Percentiles rank a stretch among this genome's conserved stretches.
phyloP scores from a whole-genome alignment of 495 filamentous ascomycete species.

The Acidomyces sp. region DNA sequence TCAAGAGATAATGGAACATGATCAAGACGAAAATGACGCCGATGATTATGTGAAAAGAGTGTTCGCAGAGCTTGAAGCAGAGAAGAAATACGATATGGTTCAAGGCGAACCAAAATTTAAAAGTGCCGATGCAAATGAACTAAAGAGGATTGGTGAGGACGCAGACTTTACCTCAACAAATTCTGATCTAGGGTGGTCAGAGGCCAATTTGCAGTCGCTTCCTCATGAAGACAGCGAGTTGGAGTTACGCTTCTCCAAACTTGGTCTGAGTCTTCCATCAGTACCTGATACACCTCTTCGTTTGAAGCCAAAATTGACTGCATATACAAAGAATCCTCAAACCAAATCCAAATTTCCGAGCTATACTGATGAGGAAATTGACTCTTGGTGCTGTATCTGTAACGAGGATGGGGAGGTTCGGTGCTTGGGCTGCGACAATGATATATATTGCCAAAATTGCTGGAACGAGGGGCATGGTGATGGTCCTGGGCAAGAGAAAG shows the following conservation, averaged over 20 bases:
- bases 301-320: slow-evolving; percentile 11
- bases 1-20: slow-evolving; percentile 15
- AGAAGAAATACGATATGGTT: slow-evolving; percentile 18
- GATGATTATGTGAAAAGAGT: slow-evolving; percentile 25
- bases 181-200: slow-evolving; percentile 8
- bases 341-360: slow-evolving; percentile 22
- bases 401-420: slow-evolving; percentile 49
- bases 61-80: slow-evolving; percentile 25
- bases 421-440: slow-evolving; percentile 51
- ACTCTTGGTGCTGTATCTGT: slow-evolving; percentile 59
- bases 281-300: slow-evolving; percentile 21
- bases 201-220: slow-evolving; percentile 4
- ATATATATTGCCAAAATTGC: slow-evolving; percentile 52
- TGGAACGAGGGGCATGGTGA: slow-evolving; percentile 52
- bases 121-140: too few relatives aligned
- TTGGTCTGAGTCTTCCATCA: slow-evolving; percentile 21
- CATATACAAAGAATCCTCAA: slow-evolving; percentile 9
- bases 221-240: slow-evolving; percentile 18
- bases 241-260: slow-evolving; percentile 15
- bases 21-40: slow-evolving; percentile 22
- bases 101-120: too few relatives aligned
- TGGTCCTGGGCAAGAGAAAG: slow-evolving; percentile 17
- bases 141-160: too few relatives aligned
- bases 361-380: slow-evolving; percentile 49
- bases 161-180: too few relatives aligned